Evolutionary conservation across 202 grass and related monocot species (phyloP).

Genomic region (Elaeis oleifera): DNA sequence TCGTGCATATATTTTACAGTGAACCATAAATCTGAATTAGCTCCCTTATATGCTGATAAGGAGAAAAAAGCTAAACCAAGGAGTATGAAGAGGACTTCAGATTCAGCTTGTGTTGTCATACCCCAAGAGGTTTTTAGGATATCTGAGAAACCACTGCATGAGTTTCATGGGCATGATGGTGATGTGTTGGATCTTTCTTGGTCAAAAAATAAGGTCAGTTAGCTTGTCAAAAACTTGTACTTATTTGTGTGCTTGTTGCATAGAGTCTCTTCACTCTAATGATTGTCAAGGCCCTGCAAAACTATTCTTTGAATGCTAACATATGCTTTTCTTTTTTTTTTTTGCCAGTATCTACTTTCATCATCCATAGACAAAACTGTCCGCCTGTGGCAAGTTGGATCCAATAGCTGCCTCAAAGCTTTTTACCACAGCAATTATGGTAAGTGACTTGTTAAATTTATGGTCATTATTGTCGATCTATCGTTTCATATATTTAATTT

Average conservation of each 20-base stretch:
- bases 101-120: constrained; percentile 72
- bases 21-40: constrained; percentile 36
- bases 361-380: constrained; percentile 65
- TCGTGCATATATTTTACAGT: constrained; percentile 66
- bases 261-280: too few relatives aligned
- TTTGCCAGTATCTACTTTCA: constrained; percentile 56
- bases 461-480: too few relatives aligned
- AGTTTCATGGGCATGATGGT: constrained; percentile 64
- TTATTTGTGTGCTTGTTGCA: neutral
- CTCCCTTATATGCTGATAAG: constrained; percentile 25
- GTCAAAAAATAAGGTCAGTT: constrained; percentile 75
- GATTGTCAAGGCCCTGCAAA: too few relatives aligned
- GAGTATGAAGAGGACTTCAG: constrained; percentile 38
- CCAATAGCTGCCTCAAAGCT: constrained; percentile 34
- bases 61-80: constrained; percentile 37
- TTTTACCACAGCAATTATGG: constrained; percentile 69
- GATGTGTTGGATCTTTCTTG: constrained; percentile 77
- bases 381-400: constrained; percentile 65
- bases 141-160: constrained; percentile 60
- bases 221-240: neutral
- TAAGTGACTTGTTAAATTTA: constrained; percentile 26
- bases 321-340: neutral
- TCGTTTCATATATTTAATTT: too few relatives aligned
- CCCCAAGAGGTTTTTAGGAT: constrained; percentile 53
- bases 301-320: constrained; percentile 11